Evolutionary conservation across 2,329 filamentous ascomycete genomes (phyloP), one percentile per base, ranked within the genome.

Genomic region (Ophiostoma fasciatum): DNA sequence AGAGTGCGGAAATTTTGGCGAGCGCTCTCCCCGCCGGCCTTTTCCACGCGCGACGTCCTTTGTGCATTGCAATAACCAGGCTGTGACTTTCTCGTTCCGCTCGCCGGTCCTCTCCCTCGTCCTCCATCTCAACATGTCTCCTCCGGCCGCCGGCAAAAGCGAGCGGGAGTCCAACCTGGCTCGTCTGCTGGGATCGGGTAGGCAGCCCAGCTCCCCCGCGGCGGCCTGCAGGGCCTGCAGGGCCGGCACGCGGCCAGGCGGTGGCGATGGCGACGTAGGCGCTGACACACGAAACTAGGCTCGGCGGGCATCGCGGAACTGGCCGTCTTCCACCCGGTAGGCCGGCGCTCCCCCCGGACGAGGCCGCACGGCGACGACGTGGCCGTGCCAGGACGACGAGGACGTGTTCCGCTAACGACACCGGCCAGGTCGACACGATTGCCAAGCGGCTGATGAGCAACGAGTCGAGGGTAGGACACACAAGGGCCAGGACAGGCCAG

Each of bases 361-460:
- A 13, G 17, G 13, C 17, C 13, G 9, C 32, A 7, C 21, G 18
- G n/a, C 18, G n/a, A 9, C 7, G 23, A 6, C 15, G n/a, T n/a
- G n/a, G 22, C 12, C 18, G 4, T n/a, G n/a, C n/a, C n/a, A 13
- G 12, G 18, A 7, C 11, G 17, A 21, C 13, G 26, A 30, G 12
- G 13, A 12, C 11, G 19, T 4, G 5, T 5, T 21, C 12, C 31
- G 28, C 44, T 46, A 48, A 49, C 53, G 48, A 39, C 51, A 38
- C 30, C 23, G 10, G 7, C 43, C 52, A 88, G 82, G 83, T 98
- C 58, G 90, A 98, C 63, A 98, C 90, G 34, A 94, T 92, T 52
- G 88, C 90, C 45, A 98, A 98, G 71, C 83, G 90, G 49, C 74
- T 98, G 61, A 98, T 98, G 90, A 94, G 85, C 74, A 94, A 98